phyloP scores from a whole-genome alignment of 768 basidiomycete genomes.

The Collybia nuda region DNA sequence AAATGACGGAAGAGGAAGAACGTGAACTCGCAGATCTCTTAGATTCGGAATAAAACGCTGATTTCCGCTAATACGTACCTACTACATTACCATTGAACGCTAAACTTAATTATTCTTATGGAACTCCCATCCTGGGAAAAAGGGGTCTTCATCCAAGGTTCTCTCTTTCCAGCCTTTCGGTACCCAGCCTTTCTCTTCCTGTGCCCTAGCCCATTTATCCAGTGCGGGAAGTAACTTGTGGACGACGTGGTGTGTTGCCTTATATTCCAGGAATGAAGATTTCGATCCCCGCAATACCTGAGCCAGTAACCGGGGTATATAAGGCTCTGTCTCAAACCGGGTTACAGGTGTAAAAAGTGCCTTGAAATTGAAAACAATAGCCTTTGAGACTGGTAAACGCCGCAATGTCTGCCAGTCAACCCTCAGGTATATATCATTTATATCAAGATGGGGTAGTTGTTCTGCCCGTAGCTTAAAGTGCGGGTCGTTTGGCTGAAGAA shows the following conservation, averaged over 20 bases:
- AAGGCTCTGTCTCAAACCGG: conserved; percentile 42
- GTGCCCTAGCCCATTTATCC: conserved; percentile 44
- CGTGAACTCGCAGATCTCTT: conserved; percentile 80
- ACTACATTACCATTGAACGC: not conserved
- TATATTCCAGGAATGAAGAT: conserved; percentile 39
- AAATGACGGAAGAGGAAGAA: conserved; percentile 87
- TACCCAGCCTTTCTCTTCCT: conserved; percentile 45
- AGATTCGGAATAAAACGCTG: conserved; percentile 29
- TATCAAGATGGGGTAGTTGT: conserved; percentile 32
- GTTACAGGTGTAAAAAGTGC: conserved; percentile 50
- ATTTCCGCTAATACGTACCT: not conserved
- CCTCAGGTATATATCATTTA: conserved; percentile 43
- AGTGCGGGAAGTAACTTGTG: conserved; percentile 47
- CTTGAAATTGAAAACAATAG: conserved; percentile 55
- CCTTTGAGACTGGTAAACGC: conserved; percentile 43
- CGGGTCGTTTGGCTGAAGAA: conserved; percentile 37
- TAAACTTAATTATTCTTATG: conserved; percentile 7
- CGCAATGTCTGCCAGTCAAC: conserved; percentile 59
- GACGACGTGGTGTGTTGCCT: conserved; percentile 37
- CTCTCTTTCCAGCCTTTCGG: conserved; percentile 47
- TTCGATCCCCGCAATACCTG: conserved; percentile 42
- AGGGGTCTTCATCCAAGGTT: conserved; percentile 51
- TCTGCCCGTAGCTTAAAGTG: conserved; percentile 30
- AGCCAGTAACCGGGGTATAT: conserved; percentile 44
- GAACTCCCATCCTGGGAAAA: conserved; percentile 43